Percentiles rank a stretch among this genome's conserved stretches.
Conservation (phyloP, 2,329 filamentous ascomycete species). For the Ilyonectria destructans region DNA sequence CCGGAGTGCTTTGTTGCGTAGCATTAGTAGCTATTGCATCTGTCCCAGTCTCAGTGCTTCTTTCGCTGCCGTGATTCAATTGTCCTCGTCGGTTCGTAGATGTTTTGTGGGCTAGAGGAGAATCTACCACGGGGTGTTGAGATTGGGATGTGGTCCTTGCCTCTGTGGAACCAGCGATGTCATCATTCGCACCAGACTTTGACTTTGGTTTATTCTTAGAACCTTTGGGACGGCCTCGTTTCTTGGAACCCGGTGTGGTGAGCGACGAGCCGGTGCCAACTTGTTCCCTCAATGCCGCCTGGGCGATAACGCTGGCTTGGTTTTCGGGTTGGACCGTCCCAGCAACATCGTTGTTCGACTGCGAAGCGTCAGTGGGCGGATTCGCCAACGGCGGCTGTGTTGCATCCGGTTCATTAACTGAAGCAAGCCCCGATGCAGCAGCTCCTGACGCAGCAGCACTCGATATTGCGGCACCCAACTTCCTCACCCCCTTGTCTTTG, state of each 20-base stretch:
- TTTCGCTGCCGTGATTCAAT: neutral
- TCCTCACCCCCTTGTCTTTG: slow-evolving; percentile 70
- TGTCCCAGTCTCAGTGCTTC: neutral
- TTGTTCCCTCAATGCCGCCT: slow-evolving; percentile 25
- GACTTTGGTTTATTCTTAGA: slow-evolving; percentile 62
- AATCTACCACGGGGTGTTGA: slow-evolving; percentile 19
- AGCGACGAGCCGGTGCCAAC: slow-evolving; percentile 37
- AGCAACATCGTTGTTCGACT: slow-evolving; percentile 10
- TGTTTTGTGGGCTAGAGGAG: slow-evolving; percentile 40
- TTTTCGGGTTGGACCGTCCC: slow-evolving; percentile 4
- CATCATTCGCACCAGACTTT: slow-evolving; percentile 23
- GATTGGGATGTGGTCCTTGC: slow-evolving; percentile 7
- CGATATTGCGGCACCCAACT: slow-evolving; percentile 47
- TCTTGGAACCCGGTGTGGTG: slow-evolving; percentile 48
- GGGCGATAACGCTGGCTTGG: slow-evolving; percentile 29
- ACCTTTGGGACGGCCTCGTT: slow-evolving; percentile 62
- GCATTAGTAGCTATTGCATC: slow-evolving; percentile 2
- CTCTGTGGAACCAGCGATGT: slow-evolving; percentile 1
- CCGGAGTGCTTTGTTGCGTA: slow-evolving; percentile 8
- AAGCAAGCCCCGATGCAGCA: slow-evolving; percentile 15
- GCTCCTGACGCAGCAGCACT: slow-evolving; percentile 3
- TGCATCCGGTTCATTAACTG: slow-evolving; percentile 15
- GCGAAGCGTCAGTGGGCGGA: slow-evolving; percentile 17
- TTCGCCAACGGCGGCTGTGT: slow-evolving; percentile 12
- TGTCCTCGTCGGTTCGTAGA: slow-evolving; percentile 10